Conservation (phyloP, 805 yeast species). For the Candida glaebosa region DNA sequence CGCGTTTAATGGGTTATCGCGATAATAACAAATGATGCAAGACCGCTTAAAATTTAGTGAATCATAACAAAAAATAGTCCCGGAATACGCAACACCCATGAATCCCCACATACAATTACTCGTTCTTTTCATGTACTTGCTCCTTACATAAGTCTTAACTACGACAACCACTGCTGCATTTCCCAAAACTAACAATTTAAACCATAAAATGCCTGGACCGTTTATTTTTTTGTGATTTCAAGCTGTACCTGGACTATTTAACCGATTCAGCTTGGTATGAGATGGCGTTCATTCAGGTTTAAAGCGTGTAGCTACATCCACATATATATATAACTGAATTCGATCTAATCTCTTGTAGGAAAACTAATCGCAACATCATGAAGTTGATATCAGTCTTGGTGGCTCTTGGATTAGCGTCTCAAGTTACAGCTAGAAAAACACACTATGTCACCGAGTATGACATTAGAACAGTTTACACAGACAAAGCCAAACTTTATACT, state of each 20-base stretch:
- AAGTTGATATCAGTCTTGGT: slow-evolving; percentile 17
- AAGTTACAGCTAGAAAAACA: slow-evolving; percentile 6
- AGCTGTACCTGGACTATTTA: neutral
- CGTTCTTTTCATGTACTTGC: neutral
- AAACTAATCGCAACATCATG: slow-evolving; percentile 12
- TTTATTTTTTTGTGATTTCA: too few species aligned
- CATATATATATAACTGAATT: neutral
- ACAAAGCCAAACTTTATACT: neutral
- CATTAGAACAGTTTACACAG: neutral
- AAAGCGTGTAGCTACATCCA: neutral
- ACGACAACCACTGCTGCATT: neutral
- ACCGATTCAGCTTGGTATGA: neutral
- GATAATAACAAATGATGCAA: neutral
- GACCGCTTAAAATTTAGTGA: neutral
- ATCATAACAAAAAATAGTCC: neutral
- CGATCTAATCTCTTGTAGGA: neutral
- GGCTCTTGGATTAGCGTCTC: slow-evolving; percentile 10
- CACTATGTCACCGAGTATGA: neutral
- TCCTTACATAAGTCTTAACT: neutral
- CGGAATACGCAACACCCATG: neutral
- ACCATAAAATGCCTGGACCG: neutral
- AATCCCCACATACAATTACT: neutral
- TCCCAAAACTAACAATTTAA: neutral
- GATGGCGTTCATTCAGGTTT: neutral
- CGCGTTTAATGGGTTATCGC: neutral